Conservation (phyloP, 2,329 filamentous ascomycete genomes). For the Tolypocladium nubicola region DNA sequence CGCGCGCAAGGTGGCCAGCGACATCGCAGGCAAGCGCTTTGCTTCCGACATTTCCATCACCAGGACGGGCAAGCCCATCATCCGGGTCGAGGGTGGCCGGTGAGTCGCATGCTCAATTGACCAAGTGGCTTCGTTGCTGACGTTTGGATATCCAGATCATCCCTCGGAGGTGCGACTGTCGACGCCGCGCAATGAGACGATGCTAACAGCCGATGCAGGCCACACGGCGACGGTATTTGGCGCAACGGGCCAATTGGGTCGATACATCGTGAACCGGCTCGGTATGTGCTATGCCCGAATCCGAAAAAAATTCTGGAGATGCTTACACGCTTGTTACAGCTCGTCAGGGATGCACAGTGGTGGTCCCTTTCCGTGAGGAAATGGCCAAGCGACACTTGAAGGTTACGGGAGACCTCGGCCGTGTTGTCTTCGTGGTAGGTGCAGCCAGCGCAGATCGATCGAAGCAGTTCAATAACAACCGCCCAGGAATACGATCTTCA, state of each 20-base stretch:
- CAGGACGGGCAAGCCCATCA: slow-evolving; percentile 88
- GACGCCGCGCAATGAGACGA: slow-evolving; percentile 6
- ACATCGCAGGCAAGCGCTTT: slow-evolving; percentile 38
- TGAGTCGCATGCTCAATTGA: slow-evolving; percentile 34
- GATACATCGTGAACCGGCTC: slow-evolving; percentile 94
- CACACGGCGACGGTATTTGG: slow-evolving; percentile 97
- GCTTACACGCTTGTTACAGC: slow-evolving; percentile 39
- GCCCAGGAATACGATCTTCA: slow-evolving; percentile 80
- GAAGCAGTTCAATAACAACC: slow-evolving; percentile 7
- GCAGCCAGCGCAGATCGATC: background rate
- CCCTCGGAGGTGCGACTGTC: slow-evolving; percentile 62
- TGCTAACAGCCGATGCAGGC: slow-evolving; percentile 40
- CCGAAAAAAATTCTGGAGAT: background rate
- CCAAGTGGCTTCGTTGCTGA: slow-evolving; percentile 13
- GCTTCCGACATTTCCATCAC: slow-evolving; percentile 85
- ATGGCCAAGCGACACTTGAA: slow-evolving; percentile 97
- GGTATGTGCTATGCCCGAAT: slow-evolving; percentile 33
- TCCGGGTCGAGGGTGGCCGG: slow-evolving; percentile 84
- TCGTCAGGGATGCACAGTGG: slow-evolving; percentile 85
- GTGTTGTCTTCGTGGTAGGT: slow-evolving; percentile 72
- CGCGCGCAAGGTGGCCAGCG: slow-evolving; percentile 34
- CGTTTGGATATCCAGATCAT: slow-evolving; percentile 49
- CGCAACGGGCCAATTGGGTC: slow-evolving; percentile 87
- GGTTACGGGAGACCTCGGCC: slow-evolving; percentile 86
- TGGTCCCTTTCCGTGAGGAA: slow-evolving; percentile 90